A percentile compares a stretch with the other conserved stretches of the same genome.
phyloP scores from a whole-genome alignment of 2,329 filamentous ascomycete genomes.

The Elsinoe fawcettii region DNA sequence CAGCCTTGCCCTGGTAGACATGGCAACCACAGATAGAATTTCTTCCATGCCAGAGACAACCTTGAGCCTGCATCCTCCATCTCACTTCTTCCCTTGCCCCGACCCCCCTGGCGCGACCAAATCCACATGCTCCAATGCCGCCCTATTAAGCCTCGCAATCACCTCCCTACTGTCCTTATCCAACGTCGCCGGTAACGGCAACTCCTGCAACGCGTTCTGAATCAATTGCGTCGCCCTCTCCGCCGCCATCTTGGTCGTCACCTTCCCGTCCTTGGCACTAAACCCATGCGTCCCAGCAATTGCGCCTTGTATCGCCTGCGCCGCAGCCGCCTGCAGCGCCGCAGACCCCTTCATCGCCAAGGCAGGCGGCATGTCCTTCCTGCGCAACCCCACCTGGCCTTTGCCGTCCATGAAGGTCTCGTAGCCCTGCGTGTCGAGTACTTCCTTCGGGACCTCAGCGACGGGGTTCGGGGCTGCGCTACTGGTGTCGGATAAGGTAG shows the following conservation, averaged over 20 bases:
- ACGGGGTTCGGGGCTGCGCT: conserved; percentile 5
- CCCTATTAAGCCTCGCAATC: conserved; percentile 40
- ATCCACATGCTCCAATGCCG: conserved; percentile 17
- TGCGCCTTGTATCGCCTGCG: conserved; percentile 21
- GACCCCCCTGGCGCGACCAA: not conserved
- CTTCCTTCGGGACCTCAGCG: conserved; percentile 37
- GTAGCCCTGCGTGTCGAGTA: conserved; percentile 42
- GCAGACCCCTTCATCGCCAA: conserved; percentile 9
- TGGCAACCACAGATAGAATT: not conserved
- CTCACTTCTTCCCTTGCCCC: not conserved
- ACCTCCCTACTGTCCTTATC: conserved; percentile 38
- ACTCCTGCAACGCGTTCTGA: conserved; percentile 40
- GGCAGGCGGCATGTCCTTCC: conserved; percentile 29
- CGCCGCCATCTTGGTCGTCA: conserved; percentile 27
- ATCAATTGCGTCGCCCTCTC: conserved; percentile 41
- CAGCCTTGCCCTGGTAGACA: not conserved
- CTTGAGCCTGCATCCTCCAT: not conserved
- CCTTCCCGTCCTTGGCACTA: conserved; percentile 18
- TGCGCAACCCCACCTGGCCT: conserved; percentile 41
- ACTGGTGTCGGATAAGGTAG: not conserved
- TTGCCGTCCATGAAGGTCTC: conserved; percentile 44
- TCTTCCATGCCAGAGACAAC: no score
- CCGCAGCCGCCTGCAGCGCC: conserved; percentile 20
- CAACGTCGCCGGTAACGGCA: conserved; percentile 33
- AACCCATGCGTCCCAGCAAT: conserved; percentile 15